These are phyloP conservation scores for Austroboletus eburneus DNA, from an alignment of 768 basidiomycete species.

Conservation along the genomic window DNA sequence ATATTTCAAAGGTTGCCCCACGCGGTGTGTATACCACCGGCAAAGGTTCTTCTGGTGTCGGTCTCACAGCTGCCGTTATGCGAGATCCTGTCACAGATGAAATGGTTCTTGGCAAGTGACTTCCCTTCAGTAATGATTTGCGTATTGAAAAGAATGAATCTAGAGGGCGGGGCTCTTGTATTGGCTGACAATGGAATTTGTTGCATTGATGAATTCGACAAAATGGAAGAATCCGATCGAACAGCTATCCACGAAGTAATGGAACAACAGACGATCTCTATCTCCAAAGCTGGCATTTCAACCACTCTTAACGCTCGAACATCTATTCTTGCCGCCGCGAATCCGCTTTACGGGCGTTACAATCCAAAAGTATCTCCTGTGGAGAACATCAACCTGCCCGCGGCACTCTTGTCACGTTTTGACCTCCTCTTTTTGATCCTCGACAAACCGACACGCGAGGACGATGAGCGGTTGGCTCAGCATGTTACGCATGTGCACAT, in stretches of 20 bases:
- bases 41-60: constrained; percentile 97
- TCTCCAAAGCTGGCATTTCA: constrained; percentile 98
- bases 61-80: constrained; percentile 99
- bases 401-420: constrained; percentile 93
- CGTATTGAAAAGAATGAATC: constrained; percentile 9
- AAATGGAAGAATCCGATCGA: constrained; percentile 98
- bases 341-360: constrained; percentile 96
- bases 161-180: constrained; percentile 99
- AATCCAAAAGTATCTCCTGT: constrained; percentile 97
- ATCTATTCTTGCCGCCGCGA: constrained; percentile 96
- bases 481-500: constrained; percentile 99
- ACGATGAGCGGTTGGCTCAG: constrained; percentile 92
- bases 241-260: constrained; percentile 99
- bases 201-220: constrained; percentile 99
- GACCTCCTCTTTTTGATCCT: constrained; percentile 95
- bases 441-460: constrained; percentile 92
- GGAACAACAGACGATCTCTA: constrained; percentile 99
- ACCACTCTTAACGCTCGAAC: constrained; percentile 97
- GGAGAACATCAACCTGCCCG: constrained; percentile 98
- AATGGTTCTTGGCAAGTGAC: constrained; percentile 87
- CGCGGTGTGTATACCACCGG: constrained; percentile 98
- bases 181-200: constrained; percentile 99
- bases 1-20: constrained; percentile 97
- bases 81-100: constrained; percentile 98
- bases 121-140: background rate